Base-by-base conservation (phyloP, 2,329 filamentous ascomycete species). In the Chaetomiaceae sp. region DNA sequence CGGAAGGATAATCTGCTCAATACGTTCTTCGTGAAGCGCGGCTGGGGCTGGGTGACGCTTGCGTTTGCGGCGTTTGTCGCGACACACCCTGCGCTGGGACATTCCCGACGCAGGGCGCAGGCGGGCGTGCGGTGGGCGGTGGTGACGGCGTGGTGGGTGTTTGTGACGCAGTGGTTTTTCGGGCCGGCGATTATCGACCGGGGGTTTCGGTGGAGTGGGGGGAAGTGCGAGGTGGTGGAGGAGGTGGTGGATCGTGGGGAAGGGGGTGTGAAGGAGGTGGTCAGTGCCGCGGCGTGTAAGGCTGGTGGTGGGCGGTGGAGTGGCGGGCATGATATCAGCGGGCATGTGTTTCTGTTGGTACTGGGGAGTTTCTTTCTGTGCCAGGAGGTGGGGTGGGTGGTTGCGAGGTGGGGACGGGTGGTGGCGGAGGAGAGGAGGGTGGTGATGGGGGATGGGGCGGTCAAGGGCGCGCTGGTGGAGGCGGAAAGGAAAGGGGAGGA, bases 151-250 rank as follows among this genome's bases (percentile, higher is more conserved):
- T 84, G 83, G 67, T 98, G 93, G 93, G 73, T 88, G 34, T 69
- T 88, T 32, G 82, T 93, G 15, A 98, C 93, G 54, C 93, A 97
- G 71, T 97, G 93, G 93, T 97, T 83, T 65, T 96, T 98, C 60
- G 93, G 93, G 0, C 83, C 93, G 2, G 76, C 89, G 17, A 72
- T 98, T 39, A 91, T 97, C 58, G 93, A 98, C 64, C 83, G 90
- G 47, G 81, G 85, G 3, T 98, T 97, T 64, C 74, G 81, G n/a
- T 78, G 88, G 65, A 95, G 88, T 0, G 93, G 93, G 3, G 93
- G 93, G 1, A 78, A 78, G 59, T 98, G 93, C 64, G 81, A 88
- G 36, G 65, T 73, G 1, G 62, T 67, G 10, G 66, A 69, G 50
- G 74, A 74, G 26, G 20, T 36, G 24, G 37, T 26, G 3, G 19